These are phyloP conservation scores for Polyporus arcularius DNA, from an alignment of 768 basidiomycete species.

Conservation along the genomic window DNA sequence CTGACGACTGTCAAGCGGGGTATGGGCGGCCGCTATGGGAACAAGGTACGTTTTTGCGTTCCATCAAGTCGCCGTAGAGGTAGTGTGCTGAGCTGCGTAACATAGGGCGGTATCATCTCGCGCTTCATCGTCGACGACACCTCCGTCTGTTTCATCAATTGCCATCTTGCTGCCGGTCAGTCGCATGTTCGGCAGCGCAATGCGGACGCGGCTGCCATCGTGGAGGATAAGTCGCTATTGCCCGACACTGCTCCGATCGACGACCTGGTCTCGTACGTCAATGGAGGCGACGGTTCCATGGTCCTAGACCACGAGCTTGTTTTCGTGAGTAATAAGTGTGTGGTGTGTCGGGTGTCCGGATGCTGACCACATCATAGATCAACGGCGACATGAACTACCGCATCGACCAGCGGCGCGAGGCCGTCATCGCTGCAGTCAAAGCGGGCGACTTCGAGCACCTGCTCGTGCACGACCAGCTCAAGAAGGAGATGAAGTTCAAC, in stretches of 20 bases:
- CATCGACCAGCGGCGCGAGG: conserved; percentile 89
- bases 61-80: not conserved
- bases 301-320: conserved; percentile 95
- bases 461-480: conserved; percentile 80
- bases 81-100: not conserved
- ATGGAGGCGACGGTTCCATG: conserved; percentile 92
- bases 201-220: conserved; percentile 81
- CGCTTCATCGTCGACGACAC: conserved; percentile 91
- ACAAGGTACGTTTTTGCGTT: conserved; percentile 66
- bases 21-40: conserved; percentile 91
- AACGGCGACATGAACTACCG: conserved; percentile 98
- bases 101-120: conserved; percentile 86
- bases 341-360: not conserved
- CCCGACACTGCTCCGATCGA: conserved; percentile 45
- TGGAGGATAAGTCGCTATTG: conserved; percentile 81
- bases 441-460: conserved; percentile 65
- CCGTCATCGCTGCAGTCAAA: conserved; percentile 71
- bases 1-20: conserved; percentile 90
- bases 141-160: conserved; percentile 93
- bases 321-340: conserved; percentile 56
- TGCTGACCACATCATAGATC: conserved; percentile 44
- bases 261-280: conserved; percentile 69
- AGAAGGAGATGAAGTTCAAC: conserved; percentile 86
- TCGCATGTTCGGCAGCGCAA: conserved; percentile 80
- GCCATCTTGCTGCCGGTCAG: conserved; percentile 96